These are phyloP conservation scores for Aspergillus nomiae DNA, from an alignment of 2,329 filamentous ascomycete genomes.

Conservation along the genomic window DNA sequence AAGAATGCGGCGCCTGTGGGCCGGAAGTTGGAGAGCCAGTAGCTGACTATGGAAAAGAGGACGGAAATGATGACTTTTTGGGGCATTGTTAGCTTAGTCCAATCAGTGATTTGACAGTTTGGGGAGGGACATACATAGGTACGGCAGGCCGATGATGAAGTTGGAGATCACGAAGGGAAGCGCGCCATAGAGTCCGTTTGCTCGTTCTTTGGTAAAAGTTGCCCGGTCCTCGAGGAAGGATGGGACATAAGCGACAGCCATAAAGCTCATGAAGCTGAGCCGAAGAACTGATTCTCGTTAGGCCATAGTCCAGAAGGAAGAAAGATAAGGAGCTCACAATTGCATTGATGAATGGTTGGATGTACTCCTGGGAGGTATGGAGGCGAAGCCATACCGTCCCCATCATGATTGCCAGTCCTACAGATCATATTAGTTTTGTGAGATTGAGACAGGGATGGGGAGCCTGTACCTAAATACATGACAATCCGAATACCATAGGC, in stretches of 20 bases:
- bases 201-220: conserved; percentile 74
- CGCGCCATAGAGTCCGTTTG: conserved; percentile 78
- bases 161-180: conserved; percentile 74
- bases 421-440: not conserved
- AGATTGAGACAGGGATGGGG: too few relatives aligned
- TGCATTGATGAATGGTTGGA: conserved; percentile 80
- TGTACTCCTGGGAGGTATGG: conserved; percentile 66
- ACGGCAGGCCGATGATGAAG: conserved; percentile 79
- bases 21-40: conserved; percentile 79
- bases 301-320: not conserved
- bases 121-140: conserved; percentile 57
- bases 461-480: conserved; percentile 68
- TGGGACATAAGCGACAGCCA: conserved; percentile 83
- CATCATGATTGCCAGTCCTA: conserved; percentile 79
- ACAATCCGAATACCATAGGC: conserved; percentile 79
- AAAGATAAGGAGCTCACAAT: conserved; percentile 53
- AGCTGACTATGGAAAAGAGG: conserved; percentile 73
- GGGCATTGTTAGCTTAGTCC: not conserved
- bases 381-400: conserved; percentile 84
- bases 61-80: conserved; percentile 68
- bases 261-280: conserved; percentile 77
- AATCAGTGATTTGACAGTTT: conserved; percentile 14
- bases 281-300: conserved; percentile 57
- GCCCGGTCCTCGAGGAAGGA: conserved; percentile 77
- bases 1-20: conserved; percentile 69